Evolutionary conservation across 371 early-diverging fungal genomes (phyloP).

Genomic region (Mortierella sp.): DNA sequence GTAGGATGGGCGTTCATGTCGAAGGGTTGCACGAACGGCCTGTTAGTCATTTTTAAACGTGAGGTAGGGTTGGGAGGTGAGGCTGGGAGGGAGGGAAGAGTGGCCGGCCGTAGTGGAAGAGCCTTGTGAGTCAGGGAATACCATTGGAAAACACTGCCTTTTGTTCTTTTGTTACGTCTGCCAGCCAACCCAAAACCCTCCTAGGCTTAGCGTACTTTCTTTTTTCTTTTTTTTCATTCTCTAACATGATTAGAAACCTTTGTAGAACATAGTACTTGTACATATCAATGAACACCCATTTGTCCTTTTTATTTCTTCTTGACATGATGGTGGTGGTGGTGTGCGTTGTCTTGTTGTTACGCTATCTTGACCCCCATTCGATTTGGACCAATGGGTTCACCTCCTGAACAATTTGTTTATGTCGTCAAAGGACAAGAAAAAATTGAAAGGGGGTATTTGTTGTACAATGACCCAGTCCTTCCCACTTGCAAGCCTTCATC

Average conservation of each 20-base stretch:
- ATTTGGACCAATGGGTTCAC: not conserved
- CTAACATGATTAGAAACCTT: not conserved
- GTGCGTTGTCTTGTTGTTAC: not conserved
- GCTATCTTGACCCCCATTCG: not conserved
- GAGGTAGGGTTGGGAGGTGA: not conserved
- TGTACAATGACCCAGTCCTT: not conserved
- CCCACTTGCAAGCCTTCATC: not conserved
- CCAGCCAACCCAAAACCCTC: not conserved
- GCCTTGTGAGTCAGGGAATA: not conserved
- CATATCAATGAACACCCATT: constrained; percentile 6
- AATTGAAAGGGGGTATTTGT: not conserved
- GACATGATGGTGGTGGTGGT: not conserved
- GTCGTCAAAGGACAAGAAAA: not conserved
- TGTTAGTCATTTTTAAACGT: constrained; percentile 17
- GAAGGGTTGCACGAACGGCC: constrained; percentile 41
- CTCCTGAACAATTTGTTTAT: not conserved
- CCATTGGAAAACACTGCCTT: not conserved
- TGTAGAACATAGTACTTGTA: constrained; percentile 13
- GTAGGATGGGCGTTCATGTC: constrained; percentile 47
- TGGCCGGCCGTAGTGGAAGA: not conserved
- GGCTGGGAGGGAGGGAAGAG: not conserved
- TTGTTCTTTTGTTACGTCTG: not conserved
- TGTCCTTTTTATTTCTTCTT: not conserved
- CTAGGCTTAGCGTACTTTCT: not conserved
- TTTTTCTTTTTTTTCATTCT: not conserved